Base-by-base conservation (phyloP, 2,329 filamentous ascomycete genomes). In the Ceratocystis papillata region DNA sequence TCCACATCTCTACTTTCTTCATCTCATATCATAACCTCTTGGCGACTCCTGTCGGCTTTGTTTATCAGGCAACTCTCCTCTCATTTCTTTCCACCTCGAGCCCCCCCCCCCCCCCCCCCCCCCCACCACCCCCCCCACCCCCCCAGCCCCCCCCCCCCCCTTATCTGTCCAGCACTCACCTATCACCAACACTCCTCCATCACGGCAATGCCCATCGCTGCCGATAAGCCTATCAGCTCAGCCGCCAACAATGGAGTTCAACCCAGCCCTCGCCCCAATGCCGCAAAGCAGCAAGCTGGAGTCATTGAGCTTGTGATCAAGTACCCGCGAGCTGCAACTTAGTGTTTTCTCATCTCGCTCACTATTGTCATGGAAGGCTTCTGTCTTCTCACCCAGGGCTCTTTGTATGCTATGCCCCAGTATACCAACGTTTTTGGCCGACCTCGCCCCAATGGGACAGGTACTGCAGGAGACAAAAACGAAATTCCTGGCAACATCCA, bases 401-500 rank as follows among this genome's bases (percentile, higher is more conserved):
- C 67, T n/a, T 62, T 68, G 33, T 73, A 71, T 64, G 71, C 70
- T 20, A 71, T 73, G 55, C 73, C 73, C 4, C 65, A 70, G 28
- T 76, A 75, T 65, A 68, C 70, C 17, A 68, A 71, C 44, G 73
- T 70, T 28, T 75, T 72, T 53, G 73, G 73, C 6, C 69, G 71
- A 61, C 68, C 70, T 25, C 69, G 71, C 22, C 68, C 65, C 6
- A 59, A 41, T 10, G 57, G 50, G 4, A 25, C 41, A 7, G 57
- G 30, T 33, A 62, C 62, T 53, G 45, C 50, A 17, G 63, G 70
- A 28, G 72, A 72, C 20, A 69, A 69, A 6, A 71, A 71, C 59
- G 72, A 79, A 68, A 72, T 82, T 25, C 73, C 76, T 1, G 75
- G 77, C 0, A 69, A 74, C 2, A 82, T 80, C 79, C 78, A 80